Percentiles rank a stretch among this genome's conserved stretches.
Evolutionary conservation across 305 asterid genomes (phyloP).

Genomic region (Fraxinus sp.): DNA sequence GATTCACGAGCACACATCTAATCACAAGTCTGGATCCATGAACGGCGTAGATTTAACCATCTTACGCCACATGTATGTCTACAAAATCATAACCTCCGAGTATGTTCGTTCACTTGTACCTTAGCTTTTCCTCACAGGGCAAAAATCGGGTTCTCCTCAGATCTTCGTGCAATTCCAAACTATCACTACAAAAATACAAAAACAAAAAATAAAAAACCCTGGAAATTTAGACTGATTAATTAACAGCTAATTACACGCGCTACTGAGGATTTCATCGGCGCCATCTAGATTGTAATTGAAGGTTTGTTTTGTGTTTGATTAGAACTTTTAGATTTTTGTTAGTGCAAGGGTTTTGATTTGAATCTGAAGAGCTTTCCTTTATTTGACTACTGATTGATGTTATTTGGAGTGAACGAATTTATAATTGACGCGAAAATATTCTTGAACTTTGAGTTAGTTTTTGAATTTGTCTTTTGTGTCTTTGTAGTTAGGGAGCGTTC

Average conservation of each 20-base stretch:
- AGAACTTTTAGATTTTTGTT: neutral
- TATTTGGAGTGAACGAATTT: neutral
- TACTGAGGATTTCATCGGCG: neutral
- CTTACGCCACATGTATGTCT: neutral
- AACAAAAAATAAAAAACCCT: neutral
- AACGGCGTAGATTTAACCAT: neutral
- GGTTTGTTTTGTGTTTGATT: too few relatives aligned
- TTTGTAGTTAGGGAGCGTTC: neutral
- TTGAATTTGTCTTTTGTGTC: neutral
- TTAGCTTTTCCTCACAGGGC: neutral
- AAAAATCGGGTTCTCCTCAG: neutral
- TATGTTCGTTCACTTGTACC: neutral
- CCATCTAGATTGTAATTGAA: neutral
- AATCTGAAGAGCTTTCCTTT: neutral
- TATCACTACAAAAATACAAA: neutral
- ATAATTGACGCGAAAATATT: neutral
- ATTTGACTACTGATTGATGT: neutral
- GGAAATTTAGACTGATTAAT: neutral
- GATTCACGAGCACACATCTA: neutral
- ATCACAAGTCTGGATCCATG: neutral
- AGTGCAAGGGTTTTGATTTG: neutral
- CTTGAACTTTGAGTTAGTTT: neutral
- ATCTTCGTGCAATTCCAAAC: neutral
- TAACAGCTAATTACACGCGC: neutral
- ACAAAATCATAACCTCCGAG: neutral